Percentiles rank a stretch among this genome's conserved stretches.
These are phyloP conservation scores for Pleodorina starrii DNA, from an alignment of 139 green algal genomes.

Conservation along the genomic window DNA sequence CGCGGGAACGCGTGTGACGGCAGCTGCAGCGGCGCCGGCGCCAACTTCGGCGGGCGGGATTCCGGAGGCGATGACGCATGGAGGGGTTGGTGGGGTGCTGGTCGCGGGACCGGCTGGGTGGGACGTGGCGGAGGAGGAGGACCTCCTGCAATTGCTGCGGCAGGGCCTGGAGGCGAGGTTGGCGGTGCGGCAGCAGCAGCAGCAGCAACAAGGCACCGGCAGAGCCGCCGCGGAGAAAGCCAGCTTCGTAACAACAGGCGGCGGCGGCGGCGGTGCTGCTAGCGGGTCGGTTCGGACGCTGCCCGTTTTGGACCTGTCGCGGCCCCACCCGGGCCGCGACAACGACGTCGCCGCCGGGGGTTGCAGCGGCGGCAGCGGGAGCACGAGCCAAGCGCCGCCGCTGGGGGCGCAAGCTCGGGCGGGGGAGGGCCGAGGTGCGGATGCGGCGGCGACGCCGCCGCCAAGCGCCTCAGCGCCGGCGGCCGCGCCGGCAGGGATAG, in stretches of 20 bases:
- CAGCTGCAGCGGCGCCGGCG: not conserved
- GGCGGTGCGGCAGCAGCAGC: not conserved
- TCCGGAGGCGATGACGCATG: not conserved
- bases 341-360: not conserved
- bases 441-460: not conserved
- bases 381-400: not conserved
- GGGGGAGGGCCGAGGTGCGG: not conserved
- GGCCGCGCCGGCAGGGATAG: no score
- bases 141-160: slow-evolving; percentile 33
- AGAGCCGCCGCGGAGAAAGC: not conserved
- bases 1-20: not conserved
- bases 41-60: not conserved
- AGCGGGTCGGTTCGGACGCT: not conserved
- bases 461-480: no score
- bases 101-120: not conserved
- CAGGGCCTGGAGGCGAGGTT: slow-evolving; percentile 26
- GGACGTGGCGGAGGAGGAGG: slow-evolving; percentile 4
- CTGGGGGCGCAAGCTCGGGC: not conserved
- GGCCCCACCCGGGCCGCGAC: not conserved
- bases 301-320: slow-evolving; percentile 33
- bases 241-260: not conserved
- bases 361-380: not conserved
- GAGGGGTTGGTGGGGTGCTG: not conserved
- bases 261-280: not conserved
- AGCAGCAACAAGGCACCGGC: not conserved